Conservation (phyloP, 1,284 basidiomycete genomes). For the Xerocomus subilludens region DNA sequence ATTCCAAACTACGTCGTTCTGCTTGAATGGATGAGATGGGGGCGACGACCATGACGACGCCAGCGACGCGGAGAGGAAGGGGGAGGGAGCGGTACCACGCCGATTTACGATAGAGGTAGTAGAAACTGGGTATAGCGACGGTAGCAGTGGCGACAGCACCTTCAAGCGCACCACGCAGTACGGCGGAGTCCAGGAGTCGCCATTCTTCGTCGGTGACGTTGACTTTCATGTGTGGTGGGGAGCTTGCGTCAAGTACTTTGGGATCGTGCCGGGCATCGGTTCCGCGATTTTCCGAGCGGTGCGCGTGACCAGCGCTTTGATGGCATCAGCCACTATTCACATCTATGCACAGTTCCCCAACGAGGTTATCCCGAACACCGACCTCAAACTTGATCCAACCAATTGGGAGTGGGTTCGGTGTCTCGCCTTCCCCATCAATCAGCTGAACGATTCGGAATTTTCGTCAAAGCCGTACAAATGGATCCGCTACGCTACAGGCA, state of each 20-base stretch:
- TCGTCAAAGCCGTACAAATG: constrained; percentile 14
- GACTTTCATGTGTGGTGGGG: constrained; percentile 55
- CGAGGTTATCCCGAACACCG: too few relatives aligned
- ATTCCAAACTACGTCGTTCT: constrained; percentile 82
- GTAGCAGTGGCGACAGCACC: constrained; percentile 67
- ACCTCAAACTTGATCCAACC: too few relatives aligned
- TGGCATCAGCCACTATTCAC: too few relatives aligned
- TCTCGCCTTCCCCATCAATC: too few relatives aligned
- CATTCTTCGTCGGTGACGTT: constrained; percentile 62
- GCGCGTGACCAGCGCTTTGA: too few relatives aligned
- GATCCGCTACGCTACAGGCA: constrained; percentile 22
- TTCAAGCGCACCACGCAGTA: constrained; percentile 71
- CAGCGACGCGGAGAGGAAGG: constrained; percentile 80
- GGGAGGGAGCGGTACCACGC: constrained; percentile 78
- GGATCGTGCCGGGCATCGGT: background rate
- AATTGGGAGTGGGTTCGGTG: too few relatives aligned
- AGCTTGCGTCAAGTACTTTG: background rate
- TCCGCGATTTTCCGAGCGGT: constrained; percentile 27
- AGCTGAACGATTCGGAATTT: background rate
- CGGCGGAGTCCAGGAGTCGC: constrained; percentile 64
- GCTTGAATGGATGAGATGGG: constrained; percentile 81
- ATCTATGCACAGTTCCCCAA: too few relatives aligned
- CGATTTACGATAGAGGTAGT: constrained; percentile 66
- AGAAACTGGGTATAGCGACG: constrained; percentile 68
- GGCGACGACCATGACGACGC: constrained; percentile 74